A percentile compares a stretch with the other conserved stretches of the same genome.
These are phyloP conservation scores for Lolium multiflorum DNA, from an alignment of 176 grass and related monocot genomes.

Conservation along the genomic window DNA sequence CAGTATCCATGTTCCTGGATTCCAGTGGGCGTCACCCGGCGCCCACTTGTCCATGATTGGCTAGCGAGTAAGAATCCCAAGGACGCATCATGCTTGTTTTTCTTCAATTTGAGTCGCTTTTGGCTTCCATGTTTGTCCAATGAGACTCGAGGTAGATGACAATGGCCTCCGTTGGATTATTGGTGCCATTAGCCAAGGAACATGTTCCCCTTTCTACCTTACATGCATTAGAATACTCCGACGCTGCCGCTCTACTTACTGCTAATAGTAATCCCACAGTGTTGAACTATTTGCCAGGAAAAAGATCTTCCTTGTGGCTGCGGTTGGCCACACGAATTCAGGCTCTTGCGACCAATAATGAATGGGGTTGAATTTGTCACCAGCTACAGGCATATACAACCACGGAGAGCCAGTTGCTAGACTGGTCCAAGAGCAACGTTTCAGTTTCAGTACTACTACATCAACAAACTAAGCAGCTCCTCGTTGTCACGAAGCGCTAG, in stretches of 20 bases:
- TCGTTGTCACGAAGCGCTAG: conserved; percentile 34
- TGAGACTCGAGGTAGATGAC: neutral
- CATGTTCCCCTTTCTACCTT: neutral
- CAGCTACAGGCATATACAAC: neutral
- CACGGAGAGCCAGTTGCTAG: neutral
- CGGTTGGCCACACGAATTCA: neutral
- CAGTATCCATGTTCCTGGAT: conserved; percentile 20
- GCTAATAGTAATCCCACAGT: neutral
- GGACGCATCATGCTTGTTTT: neutral
- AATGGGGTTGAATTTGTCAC: neutral
- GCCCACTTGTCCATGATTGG: neutral
- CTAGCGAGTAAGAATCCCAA: neutral
- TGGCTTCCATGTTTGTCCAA: neutral
- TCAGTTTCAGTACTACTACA: neutral
- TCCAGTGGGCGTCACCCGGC: neutral
- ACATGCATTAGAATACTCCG: neutral
- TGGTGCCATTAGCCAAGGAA: neutral
- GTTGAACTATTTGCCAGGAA: neutral
- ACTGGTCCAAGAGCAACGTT: neutral
- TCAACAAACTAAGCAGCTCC: neutral
- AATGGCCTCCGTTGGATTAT: neutral
- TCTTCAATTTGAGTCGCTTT: neutral
- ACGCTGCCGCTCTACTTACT: neutral
- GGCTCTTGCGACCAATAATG: neutral
- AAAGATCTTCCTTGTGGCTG: conserved; percentile 4